Conservation (phyloP, 2,329 filamentous ascomycete genomes). For the Aspergillus puulaauensis region DNA sequence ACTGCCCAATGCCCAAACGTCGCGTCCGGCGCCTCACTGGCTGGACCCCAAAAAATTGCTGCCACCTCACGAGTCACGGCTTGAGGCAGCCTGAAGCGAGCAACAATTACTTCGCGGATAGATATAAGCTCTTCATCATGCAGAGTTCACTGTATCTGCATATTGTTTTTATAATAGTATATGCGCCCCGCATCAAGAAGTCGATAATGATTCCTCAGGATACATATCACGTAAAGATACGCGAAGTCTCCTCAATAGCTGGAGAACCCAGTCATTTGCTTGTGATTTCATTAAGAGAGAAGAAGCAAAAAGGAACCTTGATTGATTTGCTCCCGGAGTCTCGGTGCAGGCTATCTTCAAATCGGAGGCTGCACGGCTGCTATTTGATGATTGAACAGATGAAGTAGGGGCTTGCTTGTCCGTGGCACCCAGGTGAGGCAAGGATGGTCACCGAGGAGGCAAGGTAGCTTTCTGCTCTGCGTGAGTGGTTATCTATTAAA, state of each 20-base stretch:
- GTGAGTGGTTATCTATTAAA: background rate
- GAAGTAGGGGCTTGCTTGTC: background rate
- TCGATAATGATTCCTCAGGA: background rate
- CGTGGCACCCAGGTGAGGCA: constrained; percentile 5
- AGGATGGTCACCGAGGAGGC: background rate
- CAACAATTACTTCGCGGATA: background rate
- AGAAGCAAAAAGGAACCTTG: constrained; percentile 2
- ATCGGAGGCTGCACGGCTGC: background rate
- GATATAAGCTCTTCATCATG: background rate
- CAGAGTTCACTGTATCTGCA: background rate
- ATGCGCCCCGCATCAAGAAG: background rate
- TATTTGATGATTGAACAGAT: background rate
- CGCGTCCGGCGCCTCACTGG: constrained; percentile 6
- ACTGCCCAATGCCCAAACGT: constrained; percentile 33
- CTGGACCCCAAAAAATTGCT: background rate
- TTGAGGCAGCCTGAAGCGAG: background rate
- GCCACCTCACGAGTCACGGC: background rate
- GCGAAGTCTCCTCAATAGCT: background rate
- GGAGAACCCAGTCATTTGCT: background rate
- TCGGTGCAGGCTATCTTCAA: background rate
- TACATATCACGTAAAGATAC: background rate
- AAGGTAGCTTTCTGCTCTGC: background rate
- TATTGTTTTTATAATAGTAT: background rate
- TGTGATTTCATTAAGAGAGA: background rate
- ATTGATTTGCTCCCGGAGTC: background rate